Base-by-base conservation (phyloP, 345 rosid species). In the Luvunga scandens region DNA sequence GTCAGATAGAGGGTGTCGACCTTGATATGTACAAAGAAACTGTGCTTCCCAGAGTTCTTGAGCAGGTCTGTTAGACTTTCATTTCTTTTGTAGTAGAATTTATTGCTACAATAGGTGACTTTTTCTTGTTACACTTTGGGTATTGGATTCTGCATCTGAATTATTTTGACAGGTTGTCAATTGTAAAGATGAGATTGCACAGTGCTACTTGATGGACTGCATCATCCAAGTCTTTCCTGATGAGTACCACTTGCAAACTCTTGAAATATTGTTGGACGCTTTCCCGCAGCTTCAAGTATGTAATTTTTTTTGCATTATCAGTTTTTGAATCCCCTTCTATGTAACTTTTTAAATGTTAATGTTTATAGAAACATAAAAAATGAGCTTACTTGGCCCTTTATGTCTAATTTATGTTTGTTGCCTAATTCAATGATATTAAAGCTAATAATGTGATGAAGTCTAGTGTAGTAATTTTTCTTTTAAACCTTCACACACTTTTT, bases 211-310 rank as follows among this genome's bases (percentile, higher is more conserved):
- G 79, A 91, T 94, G 97, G 98, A 97, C 90, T 97, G 99, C 88
- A 87, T 97, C 73, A 97, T 97, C 84, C 99, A 97, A 89, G 99
- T 97, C 66, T 97, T 97, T 81, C 98, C 99, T 25, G 99, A 97
- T 78, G 99, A 97, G 84, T 91, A 97, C 88, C 99, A 96, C 83
- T 90, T 97, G 88, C 99, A 94, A 81, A 97, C 99, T 77, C 97
- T 97, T 84, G 99, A 97, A 81, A 79, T 93, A 72, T 85, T 97
- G 81, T 85, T 97, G 87, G 90, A 93, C 81, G 99, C 95, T 71
- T 97, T 89, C 80, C 99, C 99, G 45, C 98, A 91, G 83, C 99
- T 97, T 84, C 98, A 94, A 98, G 99, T 96, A 75, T 72, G 75
- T 71, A 57, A 61, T 53, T 60, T 22, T 45, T 19, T 75, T 9